Conservation (phyloP, 805 yeast genomes). For the Ogataea polymorpha region DNA sequence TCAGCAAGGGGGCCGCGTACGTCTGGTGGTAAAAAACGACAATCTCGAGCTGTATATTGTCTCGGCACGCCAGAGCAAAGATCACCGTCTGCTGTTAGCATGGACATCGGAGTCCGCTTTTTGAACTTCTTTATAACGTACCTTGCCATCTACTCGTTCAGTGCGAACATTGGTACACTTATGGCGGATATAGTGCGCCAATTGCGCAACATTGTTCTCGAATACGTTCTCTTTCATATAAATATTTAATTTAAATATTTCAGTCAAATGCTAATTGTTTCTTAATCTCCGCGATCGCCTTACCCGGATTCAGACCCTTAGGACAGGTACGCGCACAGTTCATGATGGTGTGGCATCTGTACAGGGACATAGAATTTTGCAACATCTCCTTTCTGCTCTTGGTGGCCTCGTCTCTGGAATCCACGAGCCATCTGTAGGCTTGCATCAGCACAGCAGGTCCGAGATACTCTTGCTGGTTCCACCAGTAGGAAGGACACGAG, state of each 20-base stretch:
- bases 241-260: slow-evolving; percentile 3
- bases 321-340: slow-evolving; percentile 99
- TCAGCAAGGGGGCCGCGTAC: slow-evolving; percentile 17
- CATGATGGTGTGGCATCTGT: slow-evolving; percentile 99
- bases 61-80: background rate
- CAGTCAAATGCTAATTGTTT: slow-evolving; percentile 82
- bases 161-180: background rate
- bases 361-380: slow-evolving; percentile 94
- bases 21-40: slow-evolving; percentile 11
- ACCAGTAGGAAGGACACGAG: slow-evolving; percentile 99
- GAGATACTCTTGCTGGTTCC: slow-evolving; percentile 98
- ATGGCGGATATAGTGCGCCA: background rate
- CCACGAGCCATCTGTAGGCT: slow-evolving; percentile 98
- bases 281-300: slow-evolving; percentile 95
- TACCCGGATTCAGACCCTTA: slow-evolving; percentile 97
- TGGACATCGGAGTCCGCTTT: background rate
- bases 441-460: slow-evolving; percentile 99
- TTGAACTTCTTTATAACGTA: background rate
- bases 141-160: background rate
- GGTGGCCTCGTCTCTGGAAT: slow-evolving; percentile 92
- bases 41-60: slow-evolving; percentile 4
- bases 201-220: background rate
- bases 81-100: slow-evolving; percentile 3
- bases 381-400: slow-evolving; percentile 78
- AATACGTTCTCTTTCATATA: slow-evolving; percentile 5